These are phyloP conservation scores for Cucurbita argyrosperma DNA, from an alignment of 306 rosid genomes.

Conservation along the genomic window DNA sequence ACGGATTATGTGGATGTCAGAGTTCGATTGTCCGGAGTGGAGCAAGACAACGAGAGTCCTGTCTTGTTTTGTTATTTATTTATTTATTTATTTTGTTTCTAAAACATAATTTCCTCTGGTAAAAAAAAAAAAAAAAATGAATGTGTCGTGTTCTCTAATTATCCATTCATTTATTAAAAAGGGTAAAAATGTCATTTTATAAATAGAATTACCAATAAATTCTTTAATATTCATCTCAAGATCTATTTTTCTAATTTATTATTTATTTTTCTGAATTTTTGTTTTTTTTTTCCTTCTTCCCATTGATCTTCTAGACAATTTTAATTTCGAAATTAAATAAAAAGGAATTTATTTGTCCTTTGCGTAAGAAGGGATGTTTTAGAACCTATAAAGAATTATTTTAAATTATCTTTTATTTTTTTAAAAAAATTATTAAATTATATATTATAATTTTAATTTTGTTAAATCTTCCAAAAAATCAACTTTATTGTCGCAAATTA, in stretches of 20 bases:
- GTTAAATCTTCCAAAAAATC: background rate
- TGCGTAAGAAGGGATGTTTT: background rate
- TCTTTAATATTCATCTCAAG: background rate
- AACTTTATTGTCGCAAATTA: background rate
- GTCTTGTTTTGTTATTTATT: background rate
- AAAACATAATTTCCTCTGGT: background rate
- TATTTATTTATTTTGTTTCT: background rate
- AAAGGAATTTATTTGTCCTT: background rate
- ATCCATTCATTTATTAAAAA: background rate
- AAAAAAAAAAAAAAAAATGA: background rate
- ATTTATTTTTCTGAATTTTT: background rate
- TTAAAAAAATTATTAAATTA: too few relatives aligned
- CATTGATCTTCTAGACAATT: background rate
- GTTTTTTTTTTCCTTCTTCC: background rate
- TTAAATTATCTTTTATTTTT: background rate
- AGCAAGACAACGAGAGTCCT: background rate
- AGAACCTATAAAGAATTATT: background rate
- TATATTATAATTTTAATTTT: background rate
- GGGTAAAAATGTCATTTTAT: background rate
- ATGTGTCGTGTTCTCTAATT: background rate
- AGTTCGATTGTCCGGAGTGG: conserved; percentile 2
- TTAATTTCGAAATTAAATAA: background rate
- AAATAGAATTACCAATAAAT: background rate
- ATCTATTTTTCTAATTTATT: background rate
- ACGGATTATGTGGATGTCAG: conserved; percentile 4